These are phyloP conservation scores for Ustilago hordei DNA, from an alignment of 1,284 basidiomycete genomes.

Conservation along the genomic window DNA sequence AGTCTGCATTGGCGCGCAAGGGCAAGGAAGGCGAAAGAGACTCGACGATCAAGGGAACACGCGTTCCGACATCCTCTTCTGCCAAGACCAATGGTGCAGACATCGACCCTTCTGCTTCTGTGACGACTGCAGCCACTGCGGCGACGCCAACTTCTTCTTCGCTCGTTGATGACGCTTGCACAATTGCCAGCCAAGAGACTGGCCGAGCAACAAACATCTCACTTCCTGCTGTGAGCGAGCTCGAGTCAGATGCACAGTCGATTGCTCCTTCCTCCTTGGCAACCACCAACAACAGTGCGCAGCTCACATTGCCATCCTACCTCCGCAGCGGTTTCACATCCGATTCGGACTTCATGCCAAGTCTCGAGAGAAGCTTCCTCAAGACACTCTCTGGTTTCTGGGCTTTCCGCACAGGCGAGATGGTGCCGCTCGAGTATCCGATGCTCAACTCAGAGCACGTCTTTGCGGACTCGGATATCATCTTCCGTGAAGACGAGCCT, in stretches of 20 bases:
- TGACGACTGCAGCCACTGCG: conserved; percentile 17
- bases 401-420: conserved; percentile 73
- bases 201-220: conserved; percentile 29
- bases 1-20: not conserved
- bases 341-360: conserved; percentile 52
- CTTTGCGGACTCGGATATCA: conserved; percentile 87
- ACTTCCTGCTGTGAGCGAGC: conserved; percentile 45
- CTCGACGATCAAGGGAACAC: conserved; percentile 24
- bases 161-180: conserved; percentile 34
- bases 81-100: not conserved
- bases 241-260: conserved; percentile 53
- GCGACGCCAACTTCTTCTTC: conserved; percentile 20
- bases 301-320: conserved; percentile 46
- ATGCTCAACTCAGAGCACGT: conserved; percentile 73
- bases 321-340: conserved; percentile 45
- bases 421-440: conserved; percentile 73
- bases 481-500: conserved; percentile 96
- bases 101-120: conserved; percentile 16
- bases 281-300: conserved; percentile 38
- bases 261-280: conserved; percentile 42
- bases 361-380: conserved; percentile 72
- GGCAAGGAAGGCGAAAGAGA: conserved; percentile 45
- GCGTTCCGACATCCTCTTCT: not conserved
- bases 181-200: conserved; percentile 41
- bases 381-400: conserved; percentile 84